Evolutionary conservation across 805 yeast species (phyloP).

Genomic region (Brettanomyces anomalus): DNA sequence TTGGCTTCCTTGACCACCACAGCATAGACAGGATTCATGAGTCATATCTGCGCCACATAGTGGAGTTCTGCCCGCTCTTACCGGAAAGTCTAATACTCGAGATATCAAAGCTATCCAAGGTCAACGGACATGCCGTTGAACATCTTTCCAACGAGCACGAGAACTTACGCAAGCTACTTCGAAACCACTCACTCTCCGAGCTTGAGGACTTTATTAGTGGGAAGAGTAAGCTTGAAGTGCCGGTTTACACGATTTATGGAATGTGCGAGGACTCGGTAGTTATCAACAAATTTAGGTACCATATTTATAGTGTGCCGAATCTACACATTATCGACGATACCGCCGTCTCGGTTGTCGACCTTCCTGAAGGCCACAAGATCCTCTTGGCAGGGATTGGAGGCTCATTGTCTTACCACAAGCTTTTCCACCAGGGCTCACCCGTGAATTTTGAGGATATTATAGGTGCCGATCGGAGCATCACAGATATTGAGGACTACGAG

Average conservation of each 20-base stretch:
- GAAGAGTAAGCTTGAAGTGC: constrained; percentile 34
- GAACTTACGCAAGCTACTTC: constrained; percentile 26
- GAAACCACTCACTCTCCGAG: constrained; percentile 39
- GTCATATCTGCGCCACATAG: constrained; percentile 53
- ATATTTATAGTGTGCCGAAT: constrained; percentile 46
- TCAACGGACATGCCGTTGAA: constrained; percentile 32
- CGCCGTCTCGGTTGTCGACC: constrained; percentile 32
- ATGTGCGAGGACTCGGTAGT: constrained; percentile 68
- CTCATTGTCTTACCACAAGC: constrained; percentile 51
- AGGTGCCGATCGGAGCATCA: constrained; percentile 16
- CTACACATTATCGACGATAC: constrained; percentile 54
- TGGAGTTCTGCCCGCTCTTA: constrained; percentile 55
- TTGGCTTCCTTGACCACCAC: constrained; percentile 62
- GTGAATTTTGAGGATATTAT: constrained; percentile 23
- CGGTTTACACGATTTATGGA: constrained; percentile 74
- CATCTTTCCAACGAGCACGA: constrained; percentile 29
- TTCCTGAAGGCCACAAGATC: constrained; percentile 35
- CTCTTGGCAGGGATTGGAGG: constrained; percentile 70
- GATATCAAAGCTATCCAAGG: constrained; percentile 44
- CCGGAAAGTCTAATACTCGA: constrained; percentile 38
- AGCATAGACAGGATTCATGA: constrained; percentile 47
- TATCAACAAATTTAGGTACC: constrained; percentile 50
- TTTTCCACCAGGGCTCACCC: constrained; percentile 58
- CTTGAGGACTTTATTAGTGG: constrained; percentile 40
- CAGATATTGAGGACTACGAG: constrained; percentile 16